Evolutionary conservation across 176 grass and related monocot species (phyloP).

Genomic region (Pontederia crassipes): DNA sequence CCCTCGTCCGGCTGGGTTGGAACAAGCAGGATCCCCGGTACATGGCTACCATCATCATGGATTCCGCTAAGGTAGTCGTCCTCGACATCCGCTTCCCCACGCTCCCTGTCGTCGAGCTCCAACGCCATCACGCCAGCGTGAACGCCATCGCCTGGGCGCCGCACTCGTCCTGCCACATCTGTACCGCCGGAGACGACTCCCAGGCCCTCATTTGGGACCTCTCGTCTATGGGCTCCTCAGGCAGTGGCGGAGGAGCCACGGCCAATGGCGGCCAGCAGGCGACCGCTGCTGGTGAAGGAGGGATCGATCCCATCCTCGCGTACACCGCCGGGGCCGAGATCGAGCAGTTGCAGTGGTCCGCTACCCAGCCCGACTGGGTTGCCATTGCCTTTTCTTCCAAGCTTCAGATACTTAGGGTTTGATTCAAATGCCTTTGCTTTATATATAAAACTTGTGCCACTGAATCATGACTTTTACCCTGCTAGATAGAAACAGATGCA

Average conservation of each 20-base stretch:
- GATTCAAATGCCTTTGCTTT: not conserved
- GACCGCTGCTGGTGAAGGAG: slow-evolving; percentile 45
- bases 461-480: no score
- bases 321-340: slow-evolving; percentile 95
- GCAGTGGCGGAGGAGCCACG: slow-evolving; percentile 25
- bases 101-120: slow-evolving; percentile 84
- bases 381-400: slow-evolving; percentile 90
- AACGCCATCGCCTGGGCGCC: slow-evolving; percentile 94
- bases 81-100: slow-evolving; percentile 96
- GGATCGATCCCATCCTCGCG: slow-evolving; percentile 81
- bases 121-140: slow-evolving; percentile 81
- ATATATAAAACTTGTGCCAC: no score
- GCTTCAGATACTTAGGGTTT: slow-evolving; percentile 91
- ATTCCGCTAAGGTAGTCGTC: slow-evolving; percentile 91
- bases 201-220: slow-evolving; percentile 96
- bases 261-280: not conserved
- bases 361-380: slow-evolving; percentile 95
- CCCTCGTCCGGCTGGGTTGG: slow-evolving; percentile 81
- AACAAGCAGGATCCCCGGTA: slow-evolving; percentile 99
- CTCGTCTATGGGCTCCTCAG: slow-evolving; percentile 58
- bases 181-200: slow-evolving; percentile 79
- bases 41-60: slow-evolving; percentile 99
- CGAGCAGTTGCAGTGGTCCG: slow-evolving; percentile 98
- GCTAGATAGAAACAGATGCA: no score
- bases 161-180: slow-evolving; percentile 93